Conservation (phyloP, 192 early-diverging fungal genomes). For the Pecoramyces ruminantium region DNA sequence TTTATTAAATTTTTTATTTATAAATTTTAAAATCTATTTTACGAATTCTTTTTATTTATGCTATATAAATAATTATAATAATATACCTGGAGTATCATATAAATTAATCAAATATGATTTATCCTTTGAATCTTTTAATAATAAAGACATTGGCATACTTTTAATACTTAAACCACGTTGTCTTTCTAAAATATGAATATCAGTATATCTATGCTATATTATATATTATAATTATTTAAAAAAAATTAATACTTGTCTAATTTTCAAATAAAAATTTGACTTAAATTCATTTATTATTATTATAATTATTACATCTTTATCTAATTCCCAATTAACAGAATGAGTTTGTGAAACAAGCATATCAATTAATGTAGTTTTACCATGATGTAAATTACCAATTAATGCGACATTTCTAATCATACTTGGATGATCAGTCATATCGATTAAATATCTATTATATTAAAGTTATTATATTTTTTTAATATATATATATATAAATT, state of each 20-base stretch:
- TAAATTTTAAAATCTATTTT: too few species aligned
- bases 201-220: constrained; percentile 60
- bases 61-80: too few species aligned
- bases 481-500: neutral
- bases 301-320: neutral
- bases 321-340: constrained; percentile 10
- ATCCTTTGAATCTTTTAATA: constrained; percentile 68
- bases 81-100: constrained; percentile 72
- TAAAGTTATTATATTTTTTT: too few species aligned
- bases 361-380: constrained; percentile 89
- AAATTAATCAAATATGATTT: constrained; percentile 82
- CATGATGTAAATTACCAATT: constrained; percentile 92
- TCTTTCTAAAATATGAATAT: constrained; percentile 79
- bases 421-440: constrained; percentile 60
- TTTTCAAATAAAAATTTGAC: too few species aligned
- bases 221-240: constrained; percentile 6
- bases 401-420: constrained; percentile 77
- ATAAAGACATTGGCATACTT: constrained; percentile 80
- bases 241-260: too few species aligned
- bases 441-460: constrained; percentile 57
- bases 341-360: constrained; percentile 84
- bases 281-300: too few species aligned
- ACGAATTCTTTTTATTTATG: too few species aligned
- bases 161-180: constrained; percentile 82
- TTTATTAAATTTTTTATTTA: too few species aligned